Conservation (phyloP, 2,329 filamentous ascomycete genomes). For the Rhinocladiella mackenziei region DNA sequence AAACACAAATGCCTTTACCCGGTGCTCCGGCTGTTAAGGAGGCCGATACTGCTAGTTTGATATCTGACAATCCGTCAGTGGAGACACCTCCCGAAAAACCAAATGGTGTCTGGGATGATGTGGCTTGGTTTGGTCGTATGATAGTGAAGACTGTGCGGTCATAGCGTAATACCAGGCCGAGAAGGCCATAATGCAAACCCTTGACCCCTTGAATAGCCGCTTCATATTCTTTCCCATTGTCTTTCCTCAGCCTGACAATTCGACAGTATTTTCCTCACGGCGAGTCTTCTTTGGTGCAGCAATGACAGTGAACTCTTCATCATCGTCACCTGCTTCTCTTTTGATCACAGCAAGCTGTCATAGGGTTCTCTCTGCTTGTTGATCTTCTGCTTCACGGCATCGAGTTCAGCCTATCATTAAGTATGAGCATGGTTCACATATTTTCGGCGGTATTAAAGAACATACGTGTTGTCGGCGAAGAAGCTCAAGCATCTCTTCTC, state of each 20-base stretch:
- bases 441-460: neutral
- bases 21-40: neutral
- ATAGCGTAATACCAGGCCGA: conserved; percentile 6
- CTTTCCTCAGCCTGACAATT: conserved; percentile 6
- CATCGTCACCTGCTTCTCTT: conserved; percentile 4
- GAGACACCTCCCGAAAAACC: conserved; percentile 26
- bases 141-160: conserved; percentile 23
- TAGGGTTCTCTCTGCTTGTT: conserved; percentile 2
- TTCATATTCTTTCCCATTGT: neutral
- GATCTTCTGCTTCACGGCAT: conserved; percentile 6
- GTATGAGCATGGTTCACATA: neutral
- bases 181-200: no score
- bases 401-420: conserved; percentile 1
- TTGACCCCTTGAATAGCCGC: no score
- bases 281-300: conserved; percentile 3
- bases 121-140: conserved; percentile 28
- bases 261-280: neutral
- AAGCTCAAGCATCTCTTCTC: conserved; percentile 30
- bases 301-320: conserved; percentile 6
- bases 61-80: conserved; percentile 18
- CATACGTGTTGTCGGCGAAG: conserved; percentile 27
- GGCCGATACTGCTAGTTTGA: conserved; percentile 6
- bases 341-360: neutral
- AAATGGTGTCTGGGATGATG: conserved; percentile 27
- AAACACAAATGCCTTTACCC: no score